These are phyloP conservation scores for Eremothecium gossypii DNA, from an alignment of 1,139 yeast genomes.

Conservation along the genomic window DNA sequence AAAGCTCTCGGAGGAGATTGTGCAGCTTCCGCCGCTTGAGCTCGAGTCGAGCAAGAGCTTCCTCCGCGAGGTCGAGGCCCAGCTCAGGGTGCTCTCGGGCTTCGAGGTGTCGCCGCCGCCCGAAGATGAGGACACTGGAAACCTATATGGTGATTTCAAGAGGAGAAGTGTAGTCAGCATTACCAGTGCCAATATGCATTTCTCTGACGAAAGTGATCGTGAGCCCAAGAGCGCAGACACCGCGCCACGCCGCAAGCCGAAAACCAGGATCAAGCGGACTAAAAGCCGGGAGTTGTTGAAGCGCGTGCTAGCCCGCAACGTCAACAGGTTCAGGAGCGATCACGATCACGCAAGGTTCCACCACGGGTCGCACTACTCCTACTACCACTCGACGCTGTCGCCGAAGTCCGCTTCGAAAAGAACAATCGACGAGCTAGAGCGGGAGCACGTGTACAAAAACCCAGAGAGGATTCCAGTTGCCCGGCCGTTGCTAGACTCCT, in stretches of 20 bases:
- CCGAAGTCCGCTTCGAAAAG: not conserved
- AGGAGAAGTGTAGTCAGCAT: too few species aligned
- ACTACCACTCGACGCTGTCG: too few species aligned
- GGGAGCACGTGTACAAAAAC: not conserved
- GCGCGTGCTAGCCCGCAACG: conserved; percentile 2
- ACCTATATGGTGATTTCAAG: too few species aligned
- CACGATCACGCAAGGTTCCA: not conserved
- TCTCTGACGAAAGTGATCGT: too few species aligned
- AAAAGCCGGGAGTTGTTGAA: conserved; percentile 2
- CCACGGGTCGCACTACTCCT: too few species aligned
- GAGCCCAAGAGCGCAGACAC: not conserved
- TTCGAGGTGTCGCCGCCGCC: not conserved
- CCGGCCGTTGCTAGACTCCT: too few species aligned
- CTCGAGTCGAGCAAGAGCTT: conserved; percentile 1
- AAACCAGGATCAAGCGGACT: conserved; percentile 1
- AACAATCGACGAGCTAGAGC: not conserved
- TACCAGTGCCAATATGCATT: too few species aligned
- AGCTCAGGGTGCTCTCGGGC: not conserved
- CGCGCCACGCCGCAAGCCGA: not conserved
- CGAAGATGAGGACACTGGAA: too few species aligned
- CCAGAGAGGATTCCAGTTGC: not conserved
- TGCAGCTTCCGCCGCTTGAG: conserved; percentile 1
- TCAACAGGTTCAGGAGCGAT: conserved; percentile 1
- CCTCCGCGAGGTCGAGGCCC: conserved; percentile 1
- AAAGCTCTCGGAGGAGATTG: too few species aligned